Base-by-base conservation (phyloP, 441 rosid species). In the Adansonia grandidieri region DNA sequence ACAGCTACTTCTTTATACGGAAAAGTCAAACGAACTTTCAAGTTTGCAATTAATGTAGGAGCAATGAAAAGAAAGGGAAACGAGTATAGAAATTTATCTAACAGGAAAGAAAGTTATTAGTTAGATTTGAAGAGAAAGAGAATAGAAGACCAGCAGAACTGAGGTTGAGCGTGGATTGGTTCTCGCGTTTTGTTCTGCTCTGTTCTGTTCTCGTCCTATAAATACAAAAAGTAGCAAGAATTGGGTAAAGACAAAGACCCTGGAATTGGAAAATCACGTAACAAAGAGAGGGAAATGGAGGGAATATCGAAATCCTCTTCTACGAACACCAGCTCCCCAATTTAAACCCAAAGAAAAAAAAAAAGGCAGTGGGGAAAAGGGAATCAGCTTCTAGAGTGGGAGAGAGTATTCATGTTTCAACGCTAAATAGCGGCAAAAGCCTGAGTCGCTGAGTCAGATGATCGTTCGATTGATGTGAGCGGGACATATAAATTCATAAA, bases 201-300 rank as follows among this genome's bases (percentile, higher is more conserved):
- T 37, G 42, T 37, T 37, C 42, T 37, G 42, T 37, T 37, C 15
- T 24, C 4, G 42, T 61, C 32, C 50, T 71, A 79, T 82, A 37
- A 37, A 37, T 4, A 37, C 42, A 37, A 37, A 37, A 37, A 37
- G 42, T 37, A 37, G 42, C 42, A 4, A 37, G 42, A 4, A 4
- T 37, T 37, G 42, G 42, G 42, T 6, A 37, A 37, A 56, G 66
- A 68, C 57, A 70, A 67, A 24, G 20, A 74, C 42, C 77, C n/a
- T 64, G 17, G 44, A 65, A 79, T 78, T 64, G 79, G 86, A 81
- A 56, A 20, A 82, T 84, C 81, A 14, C 57, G 73, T 60, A 28
- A 15, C 4, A 15, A 15, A 42, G 17, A 48, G 63, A 73, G 1
- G 28, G 53, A 48, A 71, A 70, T 15, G n/a, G 62, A 71, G 48